phyloP scores from a whole-genome alignment of 306 rosid species.

The Cicer cuneatum region DNA sequence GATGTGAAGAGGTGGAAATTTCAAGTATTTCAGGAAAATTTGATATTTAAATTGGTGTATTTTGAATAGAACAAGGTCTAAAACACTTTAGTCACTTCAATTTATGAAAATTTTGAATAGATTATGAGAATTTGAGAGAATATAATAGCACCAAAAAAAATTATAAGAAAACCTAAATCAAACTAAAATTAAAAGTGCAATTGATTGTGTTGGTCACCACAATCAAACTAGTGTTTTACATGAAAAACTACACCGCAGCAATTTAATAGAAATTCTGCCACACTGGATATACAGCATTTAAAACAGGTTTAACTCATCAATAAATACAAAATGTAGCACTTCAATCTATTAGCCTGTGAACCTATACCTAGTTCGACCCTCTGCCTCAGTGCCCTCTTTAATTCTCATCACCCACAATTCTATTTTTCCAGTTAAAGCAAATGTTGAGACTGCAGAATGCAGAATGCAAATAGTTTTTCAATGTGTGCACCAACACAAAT shows the following conservation, averaged over 20 bases:
- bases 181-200: neutral
- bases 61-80: neutral
- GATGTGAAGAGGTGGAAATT: neutral
- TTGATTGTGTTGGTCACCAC: neutral
- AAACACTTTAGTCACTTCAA: neutral
- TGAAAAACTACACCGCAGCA: neutral
- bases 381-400: neutral
- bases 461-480: neutral
- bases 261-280: neutral
- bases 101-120: neutral
- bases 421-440: constrained; percentile 2
- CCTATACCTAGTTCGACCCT: too few species aligned
- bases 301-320: too few species aligned
- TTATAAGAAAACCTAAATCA: too few species aligned
- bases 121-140: too few species aligned
- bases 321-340: too few species aligned
- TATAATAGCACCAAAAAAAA: too few species aligned
- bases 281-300: neutral
- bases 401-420: neutral
- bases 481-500: neutral
- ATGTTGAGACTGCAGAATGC: too few species aligned
- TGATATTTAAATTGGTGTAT: too few species aligned
- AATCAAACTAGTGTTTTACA: neutral
- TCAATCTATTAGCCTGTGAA: too few species aligned
- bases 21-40: too few species aligned